A percentile compares a stretch with the other conserved stretches of the same genome.
Evolutionary conservation across 1,284 basidiomycete species (phyloP).

Genomic region (Mycosarcoma mackinlayi): DNA sequence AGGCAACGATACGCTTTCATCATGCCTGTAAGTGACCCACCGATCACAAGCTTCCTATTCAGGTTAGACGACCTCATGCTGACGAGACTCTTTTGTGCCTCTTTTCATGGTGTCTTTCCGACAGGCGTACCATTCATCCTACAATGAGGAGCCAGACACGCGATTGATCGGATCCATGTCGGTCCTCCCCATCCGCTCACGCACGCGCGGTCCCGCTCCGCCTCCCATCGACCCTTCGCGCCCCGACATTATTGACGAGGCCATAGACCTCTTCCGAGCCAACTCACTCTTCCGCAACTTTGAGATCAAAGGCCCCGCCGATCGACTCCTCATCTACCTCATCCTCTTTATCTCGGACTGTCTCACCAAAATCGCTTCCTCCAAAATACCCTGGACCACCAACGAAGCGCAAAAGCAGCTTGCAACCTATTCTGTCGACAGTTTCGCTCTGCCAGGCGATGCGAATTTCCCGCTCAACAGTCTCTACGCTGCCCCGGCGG

Average conservation of each 20-base stretch:
- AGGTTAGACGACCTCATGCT: not conserved
- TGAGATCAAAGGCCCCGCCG: slow-evolving; percentile 96
- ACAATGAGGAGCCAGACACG: slow-evolving; percentile 86
- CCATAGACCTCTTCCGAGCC: slow-evolving; percentile 95
- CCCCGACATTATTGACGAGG: slow-evolving; percentile 94
- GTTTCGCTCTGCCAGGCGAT: slow-evolving; percentile 93
- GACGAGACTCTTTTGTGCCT: not conserved
- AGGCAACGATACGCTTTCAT: slow-evolving; percentile 3
- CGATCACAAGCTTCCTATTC: not conserved
- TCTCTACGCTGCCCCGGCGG: slow-evolving; percentile 84
- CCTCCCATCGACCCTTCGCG: slow-evolving; percentile 78
- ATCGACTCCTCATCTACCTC: slow-evolving; percentile 94
- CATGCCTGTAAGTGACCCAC: slow-evolving; percentile 16
- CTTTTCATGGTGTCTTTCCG: not conserved
- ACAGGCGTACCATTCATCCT: slow-evolving; percentile 84
- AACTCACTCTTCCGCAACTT: slow-evolving; percentile 99
- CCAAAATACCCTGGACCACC: slow-evolving; percentile 59
- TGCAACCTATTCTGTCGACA: slow-evolving; percentile 87
- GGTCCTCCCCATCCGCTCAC: slow-evolving; percentile 89
- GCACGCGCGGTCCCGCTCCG: slow-evolving; percentile 89
- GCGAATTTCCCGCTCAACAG: slow-evolving; percentile 93
- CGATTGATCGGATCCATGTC: slow-evolving; percentile 89
- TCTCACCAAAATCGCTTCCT: slow-evolving; percentile 73
- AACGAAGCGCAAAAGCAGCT: slow-evolving; percentile 89
- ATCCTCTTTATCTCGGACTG: slow-evolving; percentile 99